Evolutionary conservation across 805 yeast species (phyloP).

Genomic region (Priceomyces fermenticarens): DNA sequence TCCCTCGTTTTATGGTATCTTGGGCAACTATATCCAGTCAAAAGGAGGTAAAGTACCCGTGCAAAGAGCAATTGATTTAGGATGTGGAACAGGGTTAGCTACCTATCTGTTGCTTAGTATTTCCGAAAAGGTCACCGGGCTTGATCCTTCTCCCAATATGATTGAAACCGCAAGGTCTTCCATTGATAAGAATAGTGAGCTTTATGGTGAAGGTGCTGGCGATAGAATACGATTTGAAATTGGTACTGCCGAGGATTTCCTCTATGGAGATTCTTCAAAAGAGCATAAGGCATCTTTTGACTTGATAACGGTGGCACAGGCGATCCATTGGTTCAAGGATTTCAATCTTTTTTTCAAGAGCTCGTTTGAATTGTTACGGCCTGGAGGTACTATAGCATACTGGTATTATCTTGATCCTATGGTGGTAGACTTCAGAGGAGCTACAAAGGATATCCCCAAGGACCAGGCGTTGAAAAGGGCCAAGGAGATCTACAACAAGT

Average conservation of each 20-base stretch:
- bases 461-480: conserved; percentile 18
- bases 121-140: conserved; percentile 38
- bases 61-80: conserved; percentile 35
- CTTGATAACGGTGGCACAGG: conserved; percentile 41
- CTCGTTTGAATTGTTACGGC: conserved; percentile 32
- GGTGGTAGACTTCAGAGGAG: conserved; percentile 20
- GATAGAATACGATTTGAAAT: conserved; percentile 26
- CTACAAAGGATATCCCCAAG: conserved; percentile 9
- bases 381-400: conserved; percentile 42
- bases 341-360: conserved; percentile 29
- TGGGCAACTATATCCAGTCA: conserved; percentile 21
- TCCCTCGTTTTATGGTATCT: conserved; percentile 29
- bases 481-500: conserved; percentile 28
- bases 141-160: conserved; percentile 50
- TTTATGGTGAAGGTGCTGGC: conserved; percentile 21
- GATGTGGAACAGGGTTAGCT: conserved; percentile 57
- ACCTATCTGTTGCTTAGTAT: conserved; percentile 41
- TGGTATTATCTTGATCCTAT: conserved; percentile 43
- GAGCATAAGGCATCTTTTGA: conserved; percentile 19
- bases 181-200: conserved; percentile 17
- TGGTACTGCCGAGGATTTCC: conserved; percentile 33
- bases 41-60: conserved; percentile 14
- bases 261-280: conserved; percentile 9
- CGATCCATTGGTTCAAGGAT: conserved; percentile 41
- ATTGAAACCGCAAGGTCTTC: conserved; percentile 38